Evolutionary conservation across 768 basidiomycete genomes (phyloP), one percentile per base, ranked within the genome.

Genomic region (Cantharellus cinnabarinus): DNA sequence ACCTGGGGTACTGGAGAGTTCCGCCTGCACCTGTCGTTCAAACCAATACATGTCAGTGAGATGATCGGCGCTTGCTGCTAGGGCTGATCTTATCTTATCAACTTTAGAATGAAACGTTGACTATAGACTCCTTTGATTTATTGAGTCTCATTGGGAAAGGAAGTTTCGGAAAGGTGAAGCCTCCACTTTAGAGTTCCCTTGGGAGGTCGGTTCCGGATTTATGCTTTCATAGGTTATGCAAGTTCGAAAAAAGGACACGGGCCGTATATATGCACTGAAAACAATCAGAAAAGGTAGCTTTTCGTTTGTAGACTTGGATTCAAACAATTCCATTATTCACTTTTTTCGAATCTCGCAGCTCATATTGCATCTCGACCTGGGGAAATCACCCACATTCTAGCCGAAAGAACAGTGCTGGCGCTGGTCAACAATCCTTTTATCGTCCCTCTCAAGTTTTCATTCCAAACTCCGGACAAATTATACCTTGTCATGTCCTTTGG

Each of bases 371-470:
- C 88, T 41, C 80, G 94, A 1, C 88, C 87, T 0, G 93, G 93
- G 44, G 95, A 98, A 73, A 97, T 99, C 65, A 97, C 90, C 2
- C 95, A 98, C 68, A 98, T 97, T 62, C 77, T 98, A 42, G 94
- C 94, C 3, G 94, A 99, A 73, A 78, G 95, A 63, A 98, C 94
- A 0, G 94, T 99, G 35, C 77, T 98, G 53, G 94, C 94, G 0
- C 77, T 97, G 58, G 95, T 99, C 61, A 95, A 97, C 73, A 95
- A 91, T 67, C 94, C 94, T 0, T 99, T 99, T 74, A 97, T 99
- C 70, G 95, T 97, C 0, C 95, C 94, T 20, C 81, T 99, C 70
- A 98, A 99, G 68, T 97, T 99, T 71, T 94, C 90, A 3, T 99
- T 98, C 78, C 94, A 99, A 72, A 91, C 84, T 61, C 87, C 87